Conservation (phyloP, 352 stramenopile genomes). For the Pythium brassicae region DNA sequence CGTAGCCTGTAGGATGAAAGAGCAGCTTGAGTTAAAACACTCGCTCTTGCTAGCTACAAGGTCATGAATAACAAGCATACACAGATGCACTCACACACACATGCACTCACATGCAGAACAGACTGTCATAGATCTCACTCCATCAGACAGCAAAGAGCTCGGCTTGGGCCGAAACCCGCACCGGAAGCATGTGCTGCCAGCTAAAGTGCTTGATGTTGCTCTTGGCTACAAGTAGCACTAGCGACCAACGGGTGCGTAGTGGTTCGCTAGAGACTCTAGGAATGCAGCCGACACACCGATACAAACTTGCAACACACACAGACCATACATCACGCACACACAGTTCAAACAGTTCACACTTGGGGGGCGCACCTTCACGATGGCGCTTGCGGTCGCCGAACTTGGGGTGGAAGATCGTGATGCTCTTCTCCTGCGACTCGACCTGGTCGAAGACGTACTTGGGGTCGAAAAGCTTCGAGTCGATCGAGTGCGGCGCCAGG, state of each 20-base stretch:
- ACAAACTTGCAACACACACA: no score
- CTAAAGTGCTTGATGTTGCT: conserved; percentile 84
- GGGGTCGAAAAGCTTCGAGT: conserved; percentile 96
- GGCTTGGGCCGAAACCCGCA: conserved; percentile 15
- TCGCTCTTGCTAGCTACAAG: no score
- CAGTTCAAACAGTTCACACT: neutral
- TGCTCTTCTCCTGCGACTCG: conserved; percentile 78
- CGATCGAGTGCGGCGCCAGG: conserved; percentile 95
- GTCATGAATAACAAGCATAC: neutral
- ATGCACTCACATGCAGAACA: conserved; percentile 8
- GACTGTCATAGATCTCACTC: conserved; percentile 85
- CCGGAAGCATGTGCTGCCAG: conserved; percentile 40
- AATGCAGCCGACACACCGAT: conserved; percentile 75
- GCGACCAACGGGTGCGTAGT: conserved; percentile 59
- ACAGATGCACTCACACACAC: conserved; percentile 14
- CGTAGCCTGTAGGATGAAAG: conserved; percentile 77
- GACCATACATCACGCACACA: conserved; percentile 20
- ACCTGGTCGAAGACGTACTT: conserved; percentile 98
- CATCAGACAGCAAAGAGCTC: conserved; percentile 48
- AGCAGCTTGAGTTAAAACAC: neutral
- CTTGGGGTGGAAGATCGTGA: conserved; percentile 98
- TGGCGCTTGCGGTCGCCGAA: conserved; percentile 94
- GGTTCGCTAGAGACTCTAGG: conserved; percentile 88
- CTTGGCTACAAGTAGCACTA: conserved; percentile 89
- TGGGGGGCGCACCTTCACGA: conserved; percentile 77